phyloP scores from a whole-genome alignment of 2,329 filamentous ascomycete genomes.

The Diaporthe citriasiana region DNA sequence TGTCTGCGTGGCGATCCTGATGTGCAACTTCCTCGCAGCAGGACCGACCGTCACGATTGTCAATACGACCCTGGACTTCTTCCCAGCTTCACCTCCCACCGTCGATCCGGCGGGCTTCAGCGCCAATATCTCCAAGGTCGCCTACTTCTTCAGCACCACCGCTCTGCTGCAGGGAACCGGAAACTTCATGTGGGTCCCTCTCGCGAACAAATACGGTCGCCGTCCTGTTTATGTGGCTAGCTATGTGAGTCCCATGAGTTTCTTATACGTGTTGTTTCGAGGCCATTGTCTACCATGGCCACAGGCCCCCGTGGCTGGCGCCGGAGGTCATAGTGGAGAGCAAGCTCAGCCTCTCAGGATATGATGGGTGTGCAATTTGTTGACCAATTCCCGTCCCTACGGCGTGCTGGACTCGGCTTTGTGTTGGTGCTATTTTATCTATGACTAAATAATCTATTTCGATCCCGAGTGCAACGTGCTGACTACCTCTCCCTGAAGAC shows the following conservation, averaged over 20 bases:
- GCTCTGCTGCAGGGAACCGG: conserved; percentile 64
- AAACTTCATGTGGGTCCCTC: conserved; percentile 62
- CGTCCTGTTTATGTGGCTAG: conserved; percentile 59
- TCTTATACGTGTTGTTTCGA: not conserved
- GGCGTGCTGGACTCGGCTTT: not conserved
- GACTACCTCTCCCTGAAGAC: not conserved
- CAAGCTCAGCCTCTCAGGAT: not conserved
- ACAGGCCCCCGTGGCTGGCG: too few relatives aligned
- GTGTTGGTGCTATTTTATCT: not conserved
- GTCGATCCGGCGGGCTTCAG: conserved; percentile 47
- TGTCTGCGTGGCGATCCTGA: conserved; percentile 66
- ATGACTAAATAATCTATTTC: too few relatives aligned
- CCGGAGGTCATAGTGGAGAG: not conserved
- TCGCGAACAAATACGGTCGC: conserved; percentile 61
- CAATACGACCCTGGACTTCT: conserved; percentile 62
- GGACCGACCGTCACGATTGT: conserved; percentile 67
- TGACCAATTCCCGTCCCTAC: not conserved
- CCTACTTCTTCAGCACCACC: conserved; percentile 68
- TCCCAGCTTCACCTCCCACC: conserved; percentile 52
- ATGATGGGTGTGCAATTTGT: not conserved
- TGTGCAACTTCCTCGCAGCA: conserved; percentile 71
- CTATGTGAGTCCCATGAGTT: conserved; percentile 48
- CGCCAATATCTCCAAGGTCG: conserved; percentile 57
- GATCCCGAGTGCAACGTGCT: not conserved
- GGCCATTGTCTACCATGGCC: not conserved